A percentile compares a stretch with the other conserved stretches of the same genome.
Evolutionary conservation across 305 asterid genomes (phyloP).

Genomic region (Fraxinus baroniana): DNA sequence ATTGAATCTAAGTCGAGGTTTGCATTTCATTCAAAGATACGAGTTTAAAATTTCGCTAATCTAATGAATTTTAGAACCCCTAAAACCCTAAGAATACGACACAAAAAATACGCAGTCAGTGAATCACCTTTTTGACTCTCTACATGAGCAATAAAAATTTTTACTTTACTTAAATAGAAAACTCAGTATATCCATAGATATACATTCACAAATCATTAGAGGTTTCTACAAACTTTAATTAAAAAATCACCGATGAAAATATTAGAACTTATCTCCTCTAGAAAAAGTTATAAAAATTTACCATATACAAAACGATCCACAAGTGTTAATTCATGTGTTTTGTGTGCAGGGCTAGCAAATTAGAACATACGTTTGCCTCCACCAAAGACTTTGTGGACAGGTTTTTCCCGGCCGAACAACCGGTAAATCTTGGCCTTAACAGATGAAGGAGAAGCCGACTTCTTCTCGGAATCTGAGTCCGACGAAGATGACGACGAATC

Average conservation of each 20-base stretch:
- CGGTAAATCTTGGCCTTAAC: slow-evolving; percentile 51
- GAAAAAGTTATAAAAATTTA: not conserved
- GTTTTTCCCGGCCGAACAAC: slow-evolving; percentile 66
- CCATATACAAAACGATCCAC: not conserved
- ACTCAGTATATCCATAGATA: not conserved
- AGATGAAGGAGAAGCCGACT: slow-evolving; percentile 32
- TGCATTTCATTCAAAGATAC: not conserved
- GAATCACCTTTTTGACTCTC: too few species aligned
- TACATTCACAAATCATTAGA: not conserved
- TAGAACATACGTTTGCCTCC: slow-evolving; percentile 80
- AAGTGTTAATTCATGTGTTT: not conserved
- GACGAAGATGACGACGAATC: slow-evolving; percentile 46
- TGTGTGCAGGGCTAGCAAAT: not conserved
- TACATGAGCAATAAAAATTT: too few species aligned
- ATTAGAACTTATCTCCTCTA: not conserved
- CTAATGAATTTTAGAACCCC: not conserved
- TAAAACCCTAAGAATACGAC: not conserved
- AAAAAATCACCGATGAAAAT: not conserved
- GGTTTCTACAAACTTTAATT: not conserved
- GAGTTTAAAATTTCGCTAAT: not conserved
- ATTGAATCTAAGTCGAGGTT: not conserved
- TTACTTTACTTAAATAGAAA: not conserved
- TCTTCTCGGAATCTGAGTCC: slow-evolving; percentile 56
- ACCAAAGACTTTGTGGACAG: slow-evolving; percentile 81
- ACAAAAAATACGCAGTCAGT: not conserved